Evolutionary conservation across 2,329 filamentous ascomycete genomes (phyloP), one percentile per base, ranked within the genome.

Genomic region (Acrocalymma vagum): DNA sequence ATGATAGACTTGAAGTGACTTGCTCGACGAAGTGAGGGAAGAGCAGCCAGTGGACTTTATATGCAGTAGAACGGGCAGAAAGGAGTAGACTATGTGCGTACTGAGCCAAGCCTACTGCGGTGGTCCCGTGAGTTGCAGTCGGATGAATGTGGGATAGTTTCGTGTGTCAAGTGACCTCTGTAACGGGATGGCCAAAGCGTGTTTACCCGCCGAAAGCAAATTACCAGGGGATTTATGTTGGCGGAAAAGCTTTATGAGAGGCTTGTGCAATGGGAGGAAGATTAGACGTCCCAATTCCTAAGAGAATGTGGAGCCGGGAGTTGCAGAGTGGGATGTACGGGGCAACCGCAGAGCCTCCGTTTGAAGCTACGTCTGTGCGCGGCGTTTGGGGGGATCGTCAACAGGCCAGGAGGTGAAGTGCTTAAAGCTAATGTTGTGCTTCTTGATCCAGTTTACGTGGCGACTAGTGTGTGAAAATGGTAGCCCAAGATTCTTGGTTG

Each of bases 301-400:
- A 55, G 48, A 41, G 38, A 34, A 28, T 29, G 38, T 42, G 44
- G 41, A 45, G 40, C 40, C 45, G 43, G 28, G 33, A 20, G 52
- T 35, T 58, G 53, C 47, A 51, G 62, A 55, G 60, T 49, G 60
- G 62, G 56, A 60, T 58, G 62, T 64, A 53, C 40, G 45, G 51
- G 46, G 28, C 45, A 30, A 42, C 29, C 39, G 40, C 33, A 20
- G 39, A 40, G 38, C 38, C 44, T 58, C 51, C 51, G 55, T 42
- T 51, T 38, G 44, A 37, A 42, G n/a, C n/a, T n/a, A 48, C 33
- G 54, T 35, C 29, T 23, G 34, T 33, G 29, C 44, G 40, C 39
- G 43, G 38, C 27, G 36, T 48, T 35, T 33, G 49, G 39, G 27
- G 32, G 30, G 47, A 47, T 50, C 44, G 42, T 40, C 46, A 30